Evolutionary conservation across 805 yeast species (phyloP).

Genomic region (Wickerhamiella kurtzmanii): DNA sequence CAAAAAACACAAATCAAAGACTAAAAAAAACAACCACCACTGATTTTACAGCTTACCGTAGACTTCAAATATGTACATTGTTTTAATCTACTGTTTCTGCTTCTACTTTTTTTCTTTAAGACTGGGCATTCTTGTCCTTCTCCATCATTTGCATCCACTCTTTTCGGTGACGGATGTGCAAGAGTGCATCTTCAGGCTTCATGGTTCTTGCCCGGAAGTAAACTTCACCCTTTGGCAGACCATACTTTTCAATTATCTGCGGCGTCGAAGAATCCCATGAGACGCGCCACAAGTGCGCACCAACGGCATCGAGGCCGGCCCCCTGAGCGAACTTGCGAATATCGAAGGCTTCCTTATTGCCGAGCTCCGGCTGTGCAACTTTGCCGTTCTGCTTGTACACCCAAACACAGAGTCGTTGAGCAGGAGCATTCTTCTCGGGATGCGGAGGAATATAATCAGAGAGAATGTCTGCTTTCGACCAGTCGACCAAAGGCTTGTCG

Average conservation of each 20-base stretch:
- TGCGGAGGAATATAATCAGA: conserved; percentile 63
- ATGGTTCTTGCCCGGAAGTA: conserved; percentile 27
- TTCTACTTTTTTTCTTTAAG: background rate
- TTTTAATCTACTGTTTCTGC: background rate
- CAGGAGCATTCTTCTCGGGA: conserved; percentile 78
- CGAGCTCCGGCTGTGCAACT: conserved; percentile 18
- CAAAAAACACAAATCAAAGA: no score
- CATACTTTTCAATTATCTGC: conserved; percentile 55
- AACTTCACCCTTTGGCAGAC: conserved; percentile 62
- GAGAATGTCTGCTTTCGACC: conserved; percentile 29
- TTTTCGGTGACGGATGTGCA: conserved; percentile 18
- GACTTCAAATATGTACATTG: background rate
- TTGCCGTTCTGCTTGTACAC: conserved; percentile 57
- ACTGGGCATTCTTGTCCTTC: background rate
- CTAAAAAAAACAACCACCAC: no score
- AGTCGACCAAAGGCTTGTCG: conserved; percentile 41
- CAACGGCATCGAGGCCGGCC: conserved; percentile 57
- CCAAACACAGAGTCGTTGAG: conserved; percentile 80
- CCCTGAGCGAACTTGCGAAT: conserved; percentile 52
- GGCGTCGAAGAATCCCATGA: conserved; percentile 59
- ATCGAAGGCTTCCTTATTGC: conserved; percentile 42
- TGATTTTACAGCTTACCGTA: no score
- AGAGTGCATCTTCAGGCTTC: conserved; percentile 19
- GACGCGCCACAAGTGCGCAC: conserved; percentile 87
- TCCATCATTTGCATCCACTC: conserved; percentile 14